Evolutionary conservation across 2,329 filamentous ascomycete species (phyloP).

Genomic region (Fusarium musae): DNA sequence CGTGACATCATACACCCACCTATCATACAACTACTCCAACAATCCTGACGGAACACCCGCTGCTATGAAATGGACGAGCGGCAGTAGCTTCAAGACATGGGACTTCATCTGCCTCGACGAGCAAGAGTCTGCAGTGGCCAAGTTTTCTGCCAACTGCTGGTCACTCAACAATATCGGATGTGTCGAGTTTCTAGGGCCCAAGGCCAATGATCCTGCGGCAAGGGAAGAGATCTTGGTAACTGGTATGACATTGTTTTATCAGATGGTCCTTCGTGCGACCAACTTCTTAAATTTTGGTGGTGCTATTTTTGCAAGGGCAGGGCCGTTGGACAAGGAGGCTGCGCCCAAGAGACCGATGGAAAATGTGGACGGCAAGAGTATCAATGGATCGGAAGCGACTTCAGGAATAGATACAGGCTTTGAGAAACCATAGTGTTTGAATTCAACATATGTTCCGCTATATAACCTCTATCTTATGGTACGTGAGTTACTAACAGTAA

Average conservation of each 20-base stretch:
- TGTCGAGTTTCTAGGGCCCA: conserved; percentile 36
- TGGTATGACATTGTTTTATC: conserved; percentile 32
- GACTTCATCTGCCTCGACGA: conserved; percentile 39
- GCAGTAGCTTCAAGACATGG: conserved; percentile 34
- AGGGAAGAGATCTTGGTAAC: conserved; percentile 34
- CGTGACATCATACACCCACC: conserved; percentile 37
- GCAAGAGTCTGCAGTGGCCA: conserved; percentile 33
- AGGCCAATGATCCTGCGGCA: conserved; percentile 13
- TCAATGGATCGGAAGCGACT: background rate
- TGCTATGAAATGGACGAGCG: conserved; percentile 38
- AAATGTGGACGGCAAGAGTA: background rate
- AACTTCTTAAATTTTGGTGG: conserved; percentile 32
- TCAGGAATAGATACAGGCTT: rapidly evolving
- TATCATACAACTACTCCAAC: conserved; percentile 33
- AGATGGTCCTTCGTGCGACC: conserved; percentile 29
- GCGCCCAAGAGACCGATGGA: background rate
- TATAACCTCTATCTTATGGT: background rate
- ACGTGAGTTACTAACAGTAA: background rate
- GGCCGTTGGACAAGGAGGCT: conserved; percentile 27
- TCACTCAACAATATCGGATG: conserved; percentile 25
- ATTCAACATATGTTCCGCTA: rapidly evolving
- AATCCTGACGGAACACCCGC: conserved; percentile 1
- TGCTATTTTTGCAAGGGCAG: conserved; percentile 25
- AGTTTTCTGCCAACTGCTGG: conserved; percentile 30
- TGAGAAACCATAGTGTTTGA: background rate